Evolutionary conservation across 192 early-diverging fungal genomes (phyloP).

Genomic region (Linnemannia elongata): DNA sequence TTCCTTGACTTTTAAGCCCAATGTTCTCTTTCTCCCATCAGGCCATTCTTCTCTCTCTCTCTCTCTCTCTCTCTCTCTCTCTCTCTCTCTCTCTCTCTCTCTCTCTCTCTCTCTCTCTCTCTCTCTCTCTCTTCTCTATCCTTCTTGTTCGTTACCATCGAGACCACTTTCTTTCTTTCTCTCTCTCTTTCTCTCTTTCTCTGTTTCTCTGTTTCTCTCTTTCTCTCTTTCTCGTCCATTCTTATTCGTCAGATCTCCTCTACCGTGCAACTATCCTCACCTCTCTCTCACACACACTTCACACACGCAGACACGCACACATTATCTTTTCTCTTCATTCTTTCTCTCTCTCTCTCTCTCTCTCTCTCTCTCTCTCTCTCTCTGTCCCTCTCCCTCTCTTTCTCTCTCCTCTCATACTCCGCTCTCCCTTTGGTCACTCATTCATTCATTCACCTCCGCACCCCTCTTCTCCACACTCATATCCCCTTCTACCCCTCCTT

Average conservation of each 20-base stretch:
- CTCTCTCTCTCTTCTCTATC: background rate
- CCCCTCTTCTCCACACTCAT: background rate
- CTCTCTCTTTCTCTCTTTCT: background rate
- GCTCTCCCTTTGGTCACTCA: background rate
- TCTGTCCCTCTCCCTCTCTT: too few species aligned
- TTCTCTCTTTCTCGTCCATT: background rate
- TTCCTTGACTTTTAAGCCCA: background rate
- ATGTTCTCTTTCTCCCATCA: background rate
- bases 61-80: background rate
- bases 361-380: background rate
- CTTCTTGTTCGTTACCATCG: too few species aligned
- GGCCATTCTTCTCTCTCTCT: background rate
- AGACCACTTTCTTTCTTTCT: too few species aligned
- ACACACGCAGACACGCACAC: too few species aligned
- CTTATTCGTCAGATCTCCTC: background rate
- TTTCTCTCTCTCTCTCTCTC: background rate
- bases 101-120: background rate
- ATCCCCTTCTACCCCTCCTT: background rate
- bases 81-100: background rate
- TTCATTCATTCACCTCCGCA: background rate
- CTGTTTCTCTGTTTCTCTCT: background rate
- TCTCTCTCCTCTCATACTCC: too few species aligned
- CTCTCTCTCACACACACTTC: too few species aligned
- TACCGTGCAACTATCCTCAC: conserved; percentile 1
- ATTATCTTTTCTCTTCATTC: background rate